These are phyloP conservation scores for Cercospora sp. DNA, from an alignment of 2,329 filamentous ascomycete species.

Conservation along the genomic window DNA sequence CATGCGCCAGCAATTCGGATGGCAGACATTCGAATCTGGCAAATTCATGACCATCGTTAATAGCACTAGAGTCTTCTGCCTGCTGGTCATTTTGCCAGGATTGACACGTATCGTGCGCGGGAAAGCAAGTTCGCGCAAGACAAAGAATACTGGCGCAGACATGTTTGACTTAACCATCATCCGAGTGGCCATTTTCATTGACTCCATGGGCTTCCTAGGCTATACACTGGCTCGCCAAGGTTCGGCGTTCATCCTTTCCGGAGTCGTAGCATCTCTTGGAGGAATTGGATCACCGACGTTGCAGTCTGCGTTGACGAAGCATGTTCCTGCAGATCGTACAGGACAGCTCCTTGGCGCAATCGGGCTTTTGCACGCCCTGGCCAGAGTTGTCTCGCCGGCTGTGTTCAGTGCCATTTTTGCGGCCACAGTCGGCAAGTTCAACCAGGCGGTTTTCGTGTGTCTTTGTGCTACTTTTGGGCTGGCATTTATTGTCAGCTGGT, in stretches of 20 bases:
- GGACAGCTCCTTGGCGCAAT: slow-evolving; percentile 87
- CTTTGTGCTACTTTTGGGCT: slow-evolving; percentile 66
- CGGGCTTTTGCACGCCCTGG: slow-evolving; percentile 79
- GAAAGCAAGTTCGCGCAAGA: slow-evolving; percentile 44
- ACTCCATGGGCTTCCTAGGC: slow-evolving; percentile 72
- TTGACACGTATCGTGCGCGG: slow-evolving; percentile 74
- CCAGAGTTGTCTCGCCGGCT: slow-evolving; percentile 75
- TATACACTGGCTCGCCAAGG: slow-evolving; percentile 67
- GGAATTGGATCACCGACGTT: slow-evolving; percentile 83
- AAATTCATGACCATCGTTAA: slow-evolving; percentile 81
- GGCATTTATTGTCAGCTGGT: slow-evolving; percentile 66
- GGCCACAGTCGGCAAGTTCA: slow-evolving; percentile 72
- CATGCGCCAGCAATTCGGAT: slow-evolving; percentile 74
- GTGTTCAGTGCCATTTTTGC: slow-evolving; percentile 86
- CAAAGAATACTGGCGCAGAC: slow-evolving; percentile 70
- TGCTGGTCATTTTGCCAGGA: slow-evolving; percentile 73
- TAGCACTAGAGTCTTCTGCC: slow-evolving; percentile 69
- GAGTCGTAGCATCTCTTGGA: slow-evolving; percentile 72
- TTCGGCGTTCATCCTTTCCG: slow-evolving; percentile 68
- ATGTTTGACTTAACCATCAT: slow-evolving; percentile 75
- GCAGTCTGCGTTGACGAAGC: slow-evolving; percentile 83
- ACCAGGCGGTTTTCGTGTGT: slow-evolving; percentile 80
- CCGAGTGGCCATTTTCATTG: slow-evolving; percentile 71
- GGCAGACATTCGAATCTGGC: slow-evolving; percentile 78
- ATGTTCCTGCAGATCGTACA: slow-evolving; percentile 77